Evolutionary conservation across 352 stramenopile genomes (phyloP).

Genomic region (Phytophthora cryptogea): DNA sequence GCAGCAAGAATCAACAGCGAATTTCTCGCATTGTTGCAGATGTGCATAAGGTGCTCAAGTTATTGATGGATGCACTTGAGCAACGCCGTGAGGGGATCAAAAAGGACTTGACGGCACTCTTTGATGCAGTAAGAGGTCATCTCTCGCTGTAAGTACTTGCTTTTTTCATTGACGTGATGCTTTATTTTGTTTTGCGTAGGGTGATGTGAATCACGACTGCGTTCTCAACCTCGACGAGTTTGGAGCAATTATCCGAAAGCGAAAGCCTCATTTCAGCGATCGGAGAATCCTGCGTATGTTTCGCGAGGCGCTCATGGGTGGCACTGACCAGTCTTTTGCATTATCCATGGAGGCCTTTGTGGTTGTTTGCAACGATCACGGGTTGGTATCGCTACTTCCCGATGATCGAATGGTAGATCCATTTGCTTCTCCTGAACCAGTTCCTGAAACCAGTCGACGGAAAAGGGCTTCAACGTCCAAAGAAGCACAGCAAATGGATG

Average conservation of each 20-base stretch:
- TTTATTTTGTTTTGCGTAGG: constrained; percentile 30
- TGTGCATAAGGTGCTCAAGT: constrained; percentile 58
- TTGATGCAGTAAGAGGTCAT: constrained; percentile 43
- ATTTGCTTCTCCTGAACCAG: constrained; percentile 26
- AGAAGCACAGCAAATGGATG: background rate
- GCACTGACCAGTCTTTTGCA: constrained; percentile 68
- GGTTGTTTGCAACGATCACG: constrained; percentile 71
- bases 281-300: constrained; percentile 79
- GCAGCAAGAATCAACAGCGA: constrained; percentile 11
- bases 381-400: constrained; percentile 65
- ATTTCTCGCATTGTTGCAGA: constrained; percentile 57
- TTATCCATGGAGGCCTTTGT: constrained; percentile 77
- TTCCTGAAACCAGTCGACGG: constrained; percentile 1
- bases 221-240: constrained; percentile 78
- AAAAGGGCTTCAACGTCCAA: background rate
- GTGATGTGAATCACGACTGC: constrained; percentile 73
- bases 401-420: constrained; percentile 63
- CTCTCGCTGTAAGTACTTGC: background rate
- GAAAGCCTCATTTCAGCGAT: constrained; percentile 66
- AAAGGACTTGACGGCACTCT: constrained; percentile 53
- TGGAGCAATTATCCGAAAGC: constrained; percentile 57
- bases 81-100: constrained; percentile 60
- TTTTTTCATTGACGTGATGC: background rate
- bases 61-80: constrained; percentile 65
- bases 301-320: constrained; percentile 66